A percentile compares a stretch with the other conserved stretches of the same genome.
phyloP scores from a whole-genome alignment of 371 early-diverging fungal genomes.

The Aphelidium insulamus region DNA sequence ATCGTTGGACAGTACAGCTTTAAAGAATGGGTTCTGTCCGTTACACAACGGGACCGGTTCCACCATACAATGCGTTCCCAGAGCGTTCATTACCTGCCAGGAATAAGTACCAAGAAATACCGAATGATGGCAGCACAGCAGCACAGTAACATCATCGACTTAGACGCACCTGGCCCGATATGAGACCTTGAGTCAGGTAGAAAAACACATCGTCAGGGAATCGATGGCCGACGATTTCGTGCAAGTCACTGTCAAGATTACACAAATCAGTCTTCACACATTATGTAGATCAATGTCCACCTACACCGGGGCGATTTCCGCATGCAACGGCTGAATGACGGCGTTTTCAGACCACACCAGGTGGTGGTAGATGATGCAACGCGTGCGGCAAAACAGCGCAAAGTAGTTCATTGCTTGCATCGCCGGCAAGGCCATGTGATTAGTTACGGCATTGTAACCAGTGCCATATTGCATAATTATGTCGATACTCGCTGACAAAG shows the following conservation, averaged over 20 bases:
- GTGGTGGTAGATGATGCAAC: constrained; percentile 48
- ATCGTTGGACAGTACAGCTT: constrained; percentile 32
- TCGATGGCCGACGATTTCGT: constrained; percentile 57
- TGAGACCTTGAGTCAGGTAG: constrained; percentile 40
- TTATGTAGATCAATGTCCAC: too few relatives aligned
- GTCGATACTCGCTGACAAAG: constrained; percentile 11
- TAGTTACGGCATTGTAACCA: constrained; percentile 49
- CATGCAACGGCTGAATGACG: constrained; percentile 37
- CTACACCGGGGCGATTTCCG: constrained; percentile 25
- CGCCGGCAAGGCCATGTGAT: too few relatives aligned
- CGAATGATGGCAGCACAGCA: too few relatives aligned
- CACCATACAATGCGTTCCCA: background rate
- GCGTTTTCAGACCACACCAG: constrained; percentile 42
- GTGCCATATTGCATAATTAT: constrained; percentile 37
- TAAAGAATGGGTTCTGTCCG: constrained; percentile 30
- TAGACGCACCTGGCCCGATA: constrained; percentile 42
- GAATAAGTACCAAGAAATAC: too few relatives aligned
- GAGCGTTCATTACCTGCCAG: background rate
- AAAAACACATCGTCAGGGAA: constrained; percentile 50
- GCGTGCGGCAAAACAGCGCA: constrained; percentile 43
- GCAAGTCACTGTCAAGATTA: constrained; percentile 33
- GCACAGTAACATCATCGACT: too few relatives aligned
- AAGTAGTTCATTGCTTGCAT: constrained; percentile 42
- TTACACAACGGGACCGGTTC: too few relatives aligned
- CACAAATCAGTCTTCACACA: background rate